phyloP scores from a whole-genome alignment of 257 asterid genomes.

The Orobanche coerulescens region DNA sequence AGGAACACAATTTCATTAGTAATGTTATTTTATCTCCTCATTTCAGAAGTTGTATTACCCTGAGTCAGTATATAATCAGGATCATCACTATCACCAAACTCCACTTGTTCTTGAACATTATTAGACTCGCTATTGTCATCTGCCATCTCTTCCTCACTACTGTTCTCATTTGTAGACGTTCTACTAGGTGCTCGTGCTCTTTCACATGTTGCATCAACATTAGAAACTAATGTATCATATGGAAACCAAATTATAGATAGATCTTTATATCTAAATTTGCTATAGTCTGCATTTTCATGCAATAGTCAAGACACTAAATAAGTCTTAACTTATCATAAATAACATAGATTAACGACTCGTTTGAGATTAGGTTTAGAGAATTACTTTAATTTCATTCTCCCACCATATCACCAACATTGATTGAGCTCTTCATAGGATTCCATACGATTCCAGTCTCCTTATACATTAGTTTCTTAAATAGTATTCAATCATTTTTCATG shows the following conservation, averaged over 20 bases:
- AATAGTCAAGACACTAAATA: neutral
- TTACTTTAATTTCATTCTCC: no score
- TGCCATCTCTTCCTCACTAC: neutral
- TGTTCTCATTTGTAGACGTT: neutral
- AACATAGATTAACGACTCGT: neutral
- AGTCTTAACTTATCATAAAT: neutral
- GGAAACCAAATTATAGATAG: neutral
- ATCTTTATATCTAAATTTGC: neutral
- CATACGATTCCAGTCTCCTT: no score
- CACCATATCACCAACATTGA: no score
- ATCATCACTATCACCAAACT: neutral
- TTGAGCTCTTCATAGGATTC: no score
- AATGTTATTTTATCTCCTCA: neutral
- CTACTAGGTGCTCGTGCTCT: neutral
- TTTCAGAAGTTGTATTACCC: no score
- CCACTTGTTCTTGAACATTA: neutral
- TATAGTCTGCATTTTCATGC: neutral
- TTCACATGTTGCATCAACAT: conserved; percentile 10
- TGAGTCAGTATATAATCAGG: neutral
- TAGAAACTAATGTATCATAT: neutral
- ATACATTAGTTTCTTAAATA: no score
- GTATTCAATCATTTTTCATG: no score
- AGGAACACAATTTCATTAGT: neutral
- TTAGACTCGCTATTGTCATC: neutral
- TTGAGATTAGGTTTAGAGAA: neutral